Evolutionary conservation across 129 eudicot species (phyloP).

Genomic region (Flaveria ramosissima): DNA sequence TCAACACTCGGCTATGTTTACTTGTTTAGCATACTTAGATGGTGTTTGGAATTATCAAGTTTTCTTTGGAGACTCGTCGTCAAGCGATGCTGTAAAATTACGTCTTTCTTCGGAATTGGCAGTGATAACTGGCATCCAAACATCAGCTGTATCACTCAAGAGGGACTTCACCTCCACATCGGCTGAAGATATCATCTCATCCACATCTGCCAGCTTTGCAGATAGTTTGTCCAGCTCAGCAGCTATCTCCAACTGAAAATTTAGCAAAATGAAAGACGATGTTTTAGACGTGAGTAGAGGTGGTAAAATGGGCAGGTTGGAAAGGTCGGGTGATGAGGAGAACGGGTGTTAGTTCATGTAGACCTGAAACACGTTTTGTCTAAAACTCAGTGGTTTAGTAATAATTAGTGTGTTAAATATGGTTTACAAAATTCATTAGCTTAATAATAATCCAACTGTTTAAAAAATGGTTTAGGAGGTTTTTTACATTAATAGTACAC

Average conservation of each 20-base stretch:
- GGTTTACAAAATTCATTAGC: neutral
- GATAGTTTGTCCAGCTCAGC: conserved; percentile 81
- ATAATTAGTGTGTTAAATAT: too few relatives aligned
- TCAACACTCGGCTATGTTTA: neutral
- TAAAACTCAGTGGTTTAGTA: too few relatives aligned
- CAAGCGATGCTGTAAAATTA: conserved; percentile 50
- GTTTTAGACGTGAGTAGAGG: neutral
- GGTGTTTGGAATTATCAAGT: neutral
- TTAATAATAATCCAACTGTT: neutral
- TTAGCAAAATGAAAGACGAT: neutral
- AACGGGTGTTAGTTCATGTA: too few relatives aligned
- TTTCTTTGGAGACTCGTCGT: conserved; percentile 20
- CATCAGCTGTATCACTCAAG: conserved; percentile 86
- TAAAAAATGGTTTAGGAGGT: neutral
- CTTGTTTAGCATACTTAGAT: neutral
- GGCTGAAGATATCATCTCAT: conserved; percentile 86
- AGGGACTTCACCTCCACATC: conserved; percentile 80
- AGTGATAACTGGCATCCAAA: conserved; percentile 93
- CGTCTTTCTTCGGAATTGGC: conserved; percentile 84
- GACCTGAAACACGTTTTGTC: too few relatives aligned
- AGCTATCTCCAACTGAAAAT: conserved; percentile 68
- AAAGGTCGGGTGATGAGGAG: too few relatives aligned
- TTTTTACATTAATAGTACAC: neutral
- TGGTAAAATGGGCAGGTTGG: neutral
- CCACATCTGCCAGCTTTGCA: conserved; percentile 78